Conservation (phyloP, 192 early-diverging fungal genomes). For the Coemansia aciculifera region DNA sequence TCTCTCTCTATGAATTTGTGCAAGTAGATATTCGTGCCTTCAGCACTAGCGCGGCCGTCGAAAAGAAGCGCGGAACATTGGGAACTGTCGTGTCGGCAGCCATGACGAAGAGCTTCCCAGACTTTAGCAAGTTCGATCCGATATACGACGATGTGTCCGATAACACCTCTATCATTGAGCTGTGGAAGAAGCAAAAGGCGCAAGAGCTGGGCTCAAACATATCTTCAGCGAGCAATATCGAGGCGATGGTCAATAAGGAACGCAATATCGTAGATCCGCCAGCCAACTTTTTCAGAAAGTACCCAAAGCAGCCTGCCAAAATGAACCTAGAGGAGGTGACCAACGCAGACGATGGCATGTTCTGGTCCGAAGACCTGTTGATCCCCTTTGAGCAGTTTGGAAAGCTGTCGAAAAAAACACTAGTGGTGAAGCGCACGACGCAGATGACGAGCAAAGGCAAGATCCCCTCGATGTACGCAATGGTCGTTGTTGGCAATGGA, state of each 20-base stretch:
- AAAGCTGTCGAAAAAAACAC: conserved; percentile 65
- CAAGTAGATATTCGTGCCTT: conserved; percentile 12
- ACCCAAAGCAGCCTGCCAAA: conserved; percentile 24
- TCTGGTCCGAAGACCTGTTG: conserved; percentile 54
- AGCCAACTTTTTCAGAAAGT: conserved; percentile 12
- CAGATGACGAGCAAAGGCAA: conserved; percentile 82
- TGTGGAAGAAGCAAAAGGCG: conserved; percentile 54
- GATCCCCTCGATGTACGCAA: conserved; percentile 77
- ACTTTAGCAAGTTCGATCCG: conserved; percentile 38
- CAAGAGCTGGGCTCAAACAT: conserved; percentile 18
- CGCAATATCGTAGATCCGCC: conserved; percentile 29
- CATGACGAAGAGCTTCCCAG: conserved; percentile 17
- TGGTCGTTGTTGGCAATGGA: conserved; percentile 95
- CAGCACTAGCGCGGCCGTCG: not conserved
- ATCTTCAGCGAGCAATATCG: conserved; percentile 15
- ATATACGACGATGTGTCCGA: conserved; percentile 45
- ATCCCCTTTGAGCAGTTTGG: conserved; percentile 59
- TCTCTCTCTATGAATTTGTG: not conserved
- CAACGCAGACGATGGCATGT: conserved; percentile 30
- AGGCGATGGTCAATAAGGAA: conserved; percentile 26
- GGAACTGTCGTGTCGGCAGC: conserved; percentile 1
- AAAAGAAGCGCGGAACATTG: not conserved
- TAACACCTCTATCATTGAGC: conserved; percentile 47
- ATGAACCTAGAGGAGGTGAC: conserved; percentile 6
- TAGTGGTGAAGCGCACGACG: conserved; percentile 73